Evolutionary conservation across 768 basidiomycete species (phyloP).

Genomic region (Dendrothele bispora): DNA sequence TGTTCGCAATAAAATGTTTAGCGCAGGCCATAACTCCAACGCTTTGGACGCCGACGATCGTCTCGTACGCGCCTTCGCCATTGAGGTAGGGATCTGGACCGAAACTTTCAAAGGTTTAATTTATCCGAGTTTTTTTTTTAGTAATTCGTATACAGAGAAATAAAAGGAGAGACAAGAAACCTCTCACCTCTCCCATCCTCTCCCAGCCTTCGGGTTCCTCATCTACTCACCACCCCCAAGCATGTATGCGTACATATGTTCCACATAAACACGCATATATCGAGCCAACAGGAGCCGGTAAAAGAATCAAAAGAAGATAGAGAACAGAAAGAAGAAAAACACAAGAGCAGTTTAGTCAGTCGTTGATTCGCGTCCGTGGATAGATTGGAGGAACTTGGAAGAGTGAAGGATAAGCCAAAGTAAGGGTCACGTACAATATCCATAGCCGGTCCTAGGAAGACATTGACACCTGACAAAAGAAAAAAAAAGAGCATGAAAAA

Average conservation of each 20-base stretch:
- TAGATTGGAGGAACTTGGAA: neutral
- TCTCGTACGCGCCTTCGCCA: constrained; percentile 61
- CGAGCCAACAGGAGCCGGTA: too few species aligned
- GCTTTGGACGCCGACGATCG: constrained; percentile 58
- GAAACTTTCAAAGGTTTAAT: too few species aligned
- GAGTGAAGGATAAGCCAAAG: neutral
- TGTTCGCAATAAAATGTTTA: constrained; percentile 52
- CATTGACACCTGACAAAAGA: constrained; percentile 23
- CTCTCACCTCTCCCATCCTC: constrained; percentile 47
- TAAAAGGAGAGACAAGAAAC: too few species aligned
- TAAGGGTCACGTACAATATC: constrained; percentile 43
- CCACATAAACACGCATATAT: too few species aligned
- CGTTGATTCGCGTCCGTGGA: too few species aligned
- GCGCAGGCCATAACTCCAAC: constrained; percentile 60
- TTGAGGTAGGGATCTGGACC: constrained; percentile 65
- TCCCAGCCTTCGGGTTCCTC: constrained; percentile 51
- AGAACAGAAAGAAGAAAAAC: too few species aligned
- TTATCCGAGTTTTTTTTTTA: too few species aligned
- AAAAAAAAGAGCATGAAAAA: neutral
- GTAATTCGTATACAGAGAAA: too few species aligned
- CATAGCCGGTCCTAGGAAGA: constrained; percentile 52
- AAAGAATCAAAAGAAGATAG: too few species aligned
- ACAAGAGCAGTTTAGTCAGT: too few species aligned
- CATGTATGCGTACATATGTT: too few species aligned
- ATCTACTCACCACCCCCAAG: too few species aligned